Evolutionary conservation across 257 asterid species (phyloP), one percentile per base, ranked within the genome.

Genomic region (Rehmannia glutinosa): DNA sequence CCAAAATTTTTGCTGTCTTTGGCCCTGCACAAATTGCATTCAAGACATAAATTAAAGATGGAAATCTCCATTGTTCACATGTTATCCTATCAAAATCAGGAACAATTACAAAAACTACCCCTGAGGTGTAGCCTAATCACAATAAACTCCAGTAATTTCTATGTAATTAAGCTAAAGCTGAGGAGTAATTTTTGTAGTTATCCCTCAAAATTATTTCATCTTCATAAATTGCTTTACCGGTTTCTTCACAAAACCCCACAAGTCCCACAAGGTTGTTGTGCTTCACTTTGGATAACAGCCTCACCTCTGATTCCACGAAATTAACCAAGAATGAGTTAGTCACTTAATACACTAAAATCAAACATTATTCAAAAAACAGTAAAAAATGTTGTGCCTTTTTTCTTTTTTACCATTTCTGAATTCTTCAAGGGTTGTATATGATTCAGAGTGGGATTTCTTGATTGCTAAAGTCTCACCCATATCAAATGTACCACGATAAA

Each of bases 181-280:
- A n/a, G n/a, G n/a, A n/a, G n/a, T n/a, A n/a, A n/a, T n/a, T n/a
- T 32, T 32, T 32, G 4, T 32, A 32, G 38, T 32, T 5, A 32
- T n/a, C n/a, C 1, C 4, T 32, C 36, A 30, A 32, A 32, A 32
- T 32, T 32, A 32, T 3, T 32, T 25, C 2, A 30, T 3, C 21
- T 66, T 28, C 60, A 41, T 24, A 36, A 15, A 9, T 35, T 47
- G 6, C 23, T 52, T 11, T 78, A 80, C 89, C 95, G 12, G 78
- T 64, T 83, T 73, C 77, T 73, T 87, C 85, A 47, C 93, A 87
- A 83, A 85, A 90, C 10, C 97, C 97, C 49, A 82, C 86, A 25
- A 90, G 81, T 12, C 81, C 69, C 23, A 89, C 93, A 12, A 85
- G 91, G 78, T 89, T 89, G 17, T 68, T 20, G 47, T 89, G 95